Conservation (phyloP, 371 early-diverging fungal genomes). For the Choanephora cucurbitarum region DNA sequence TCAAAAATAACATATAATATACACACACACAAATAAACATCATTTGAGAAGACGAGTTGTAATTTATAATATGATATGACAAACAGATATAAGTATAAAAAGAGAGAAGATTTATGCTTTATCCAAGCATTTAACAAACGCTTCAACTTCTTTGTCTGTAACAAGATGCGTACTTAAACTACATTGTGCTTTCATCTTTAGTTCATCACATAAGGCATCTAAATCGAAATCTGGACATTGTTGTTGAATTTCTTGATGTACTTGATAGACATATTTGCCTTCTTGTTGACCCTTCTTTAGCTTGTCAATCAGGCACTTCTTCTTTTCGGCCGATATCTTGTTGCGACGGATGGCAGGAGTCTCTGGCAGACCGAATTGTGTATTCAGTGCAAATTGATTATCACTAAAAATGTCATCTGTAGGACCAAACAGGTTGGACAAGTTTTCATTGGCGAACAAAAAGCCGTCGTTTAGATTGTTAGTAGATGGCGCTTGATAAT, state of each 20-base stretch:
- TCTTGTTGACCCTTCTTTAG: conserved; percentile 23
- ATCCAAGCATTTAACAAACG: conserved; percentile 17
- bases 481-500: conserved; percentile 24
- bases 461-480: conserved; percentile 17
- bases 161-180: conserved; percentile 3
- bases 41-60: too few relatives aligned
- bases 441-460: conserved; percentile 28
- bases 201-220: conserved; percentile 28
- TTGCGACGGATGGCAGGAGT: conserved; percentile 9
- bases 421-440: conserved; percentile 31
- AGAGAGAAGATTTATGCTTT: conserved; percentile 4
- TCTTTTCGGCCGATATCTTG: conserved; percentile 6
- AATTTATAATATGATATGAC: background rate
- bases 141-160: conserved; percentile 17
- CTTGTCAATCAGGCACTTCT: conserved; percentile 10
- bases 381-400: conserved; percentile 10
- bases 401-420: conserved; percentile 32
- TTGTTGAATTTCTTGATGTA: conserved; percentile 21
- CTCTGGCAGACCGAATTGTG: conserved; percentile 24
- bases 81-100: conserved; percentile 4
- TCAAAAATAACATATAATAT: background rate
- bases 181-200: conserved; percentile 23
- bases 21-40: conserved; percentile 5
- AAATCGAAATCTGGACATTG: conserved; percentile 33
- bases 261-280: conserved; percentile 25